phyloP scores from a whole-genome alignment of 1,284 basidiomycete species.

The Ustilago sp. region DNA sequence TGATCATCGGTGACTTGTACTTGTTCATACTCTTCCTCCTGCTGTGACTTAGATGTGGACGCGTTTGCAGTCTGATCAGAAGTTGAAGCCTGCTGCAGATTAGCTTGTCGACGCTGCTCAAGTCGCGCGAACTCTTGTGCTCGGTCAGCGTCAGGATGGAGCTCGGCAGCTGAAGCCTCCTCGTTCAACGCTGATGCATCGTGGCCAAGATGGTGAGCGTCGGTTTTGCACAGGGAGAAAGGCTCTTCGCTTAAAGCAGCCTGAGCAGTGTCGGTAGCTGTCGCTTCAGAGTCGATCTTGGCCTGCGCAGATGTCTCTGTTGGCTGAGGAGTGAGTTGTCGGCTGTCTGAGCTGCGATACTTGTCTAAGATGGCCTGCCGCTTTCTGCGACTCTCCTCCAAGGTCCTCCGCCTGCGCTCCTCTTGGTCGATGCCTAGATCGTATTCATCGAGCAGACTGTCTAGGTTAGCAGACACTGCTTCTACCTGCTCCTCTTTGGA shows the following conservation, averaged over 20 bases:
- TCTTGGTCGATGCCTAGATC: conserved; percentile 39
- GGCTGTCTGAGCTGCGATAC: conserved; percentile 18
- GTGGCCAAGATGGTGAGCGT: not conserved
- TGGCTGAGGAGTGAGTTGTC: not conserved
- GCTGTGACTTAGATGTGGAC: not conserved
- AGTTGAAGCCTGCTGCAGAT: not conserved
- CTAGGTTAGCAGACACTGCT: conserved; percentile 10
- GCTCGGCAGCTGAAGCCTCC: conserved; percentile 48
- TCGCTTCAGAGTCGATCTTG: not conserved
- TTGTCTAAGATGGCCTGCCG: conserved; percentile 51
- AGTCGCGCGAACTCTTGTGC: conserved; percentile 36
- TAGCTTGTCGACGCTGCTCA: conserved; percentile 26
- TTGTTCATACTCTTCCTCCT: conserved; percentile 58
- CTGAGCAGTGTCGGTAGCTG: not conserved
- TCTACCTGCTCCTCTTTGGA: not conserved
- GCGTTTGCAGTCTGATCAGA: not conserved
- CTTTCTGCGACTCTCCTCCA: conserved; percentile 57
- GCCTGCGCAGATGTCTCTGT: not conserved
- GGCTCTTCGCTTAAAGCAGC: not conserved
- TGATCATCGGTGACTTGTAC: conserved; percentile 65
- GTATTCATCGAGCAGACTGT: conserved; percentile 29
- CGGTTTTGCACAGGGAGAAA: conserved; percentile 25
- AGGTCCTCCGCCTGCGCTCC: conserved; percentile 18
- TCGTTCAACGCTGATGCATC: not conserved
- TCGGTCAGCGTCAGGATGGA: conserved; percentile 44